Evolutionary conservation across 345 rosid species (phyloP).

Genomic region (Dovyalis caffra): DNA sequence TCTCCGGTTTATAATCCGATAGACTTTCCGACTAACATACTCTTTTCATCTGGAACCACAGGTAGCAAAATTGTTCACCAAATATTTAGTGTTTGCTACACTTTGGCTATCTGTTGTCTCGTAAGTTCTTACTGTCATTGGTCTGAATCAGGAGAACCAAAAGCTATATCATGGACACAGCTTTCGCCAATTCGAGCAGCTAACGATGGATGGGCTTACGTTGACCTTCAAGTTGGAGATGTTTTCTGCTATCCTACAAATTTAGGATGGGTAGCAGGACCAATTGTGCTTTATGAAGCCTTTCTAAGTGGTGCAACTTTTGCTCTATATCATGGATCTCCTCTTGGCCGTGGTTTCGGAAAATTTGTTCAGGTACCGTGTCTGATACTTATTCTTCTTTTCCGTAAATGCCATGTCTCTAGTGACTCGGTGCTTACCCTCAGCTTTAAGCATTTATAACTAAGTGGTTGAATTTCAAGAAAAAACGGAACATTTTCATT

Average conservation of each 20-base stretch:
- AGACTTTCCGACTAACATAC: constrained; percentile 67
- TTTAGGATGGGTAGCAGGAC: constrained; percentile 96
- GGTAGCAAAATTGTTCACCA: constrained; percentile 30
- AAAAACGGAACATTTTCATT: not conserved
- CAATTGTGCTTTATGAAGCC: constrained; percentile 58
- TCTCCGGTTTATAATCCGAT: constrained; percentile 52
- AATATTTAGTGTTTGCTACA: not conserved
- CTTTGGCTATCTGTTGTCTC: not conserved
- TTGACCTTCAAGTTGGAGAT: constrained; percentile 53
- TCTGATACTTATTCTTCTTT: not conserved
- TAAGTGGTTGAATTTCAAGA: too few relatives aligned
- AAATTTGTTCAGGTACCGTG: constrained; percentile 72
- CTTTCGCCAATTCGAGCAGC: constrained; percentile 67
- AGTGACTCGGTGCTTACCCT: too few relatives aligned
- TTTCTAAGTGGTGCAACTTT: constrained; percentile 77
- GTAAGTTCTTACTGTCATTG: not conserved
- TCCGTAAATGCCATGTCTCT: not conserved
- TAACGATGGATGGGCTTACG: constrained; percentile 66
- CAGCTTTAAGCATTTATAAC: too few relatives aligned
- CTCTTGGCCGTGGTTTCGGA: constrained; percentile 74
- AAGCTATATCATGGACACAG: constrained; percentile 94
- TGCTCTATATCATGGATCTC: constrained; percentile 88
- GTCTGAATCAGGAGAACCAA: constrained; percentile 71
- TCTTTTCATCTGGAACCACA: constrained; percentile 95
- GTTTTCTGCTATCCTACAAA: constrained; percentile 90